phyloP scores from a whole-genome alignment of 768 basidiomycete species.

The Suillus hirtellus region DNA sequence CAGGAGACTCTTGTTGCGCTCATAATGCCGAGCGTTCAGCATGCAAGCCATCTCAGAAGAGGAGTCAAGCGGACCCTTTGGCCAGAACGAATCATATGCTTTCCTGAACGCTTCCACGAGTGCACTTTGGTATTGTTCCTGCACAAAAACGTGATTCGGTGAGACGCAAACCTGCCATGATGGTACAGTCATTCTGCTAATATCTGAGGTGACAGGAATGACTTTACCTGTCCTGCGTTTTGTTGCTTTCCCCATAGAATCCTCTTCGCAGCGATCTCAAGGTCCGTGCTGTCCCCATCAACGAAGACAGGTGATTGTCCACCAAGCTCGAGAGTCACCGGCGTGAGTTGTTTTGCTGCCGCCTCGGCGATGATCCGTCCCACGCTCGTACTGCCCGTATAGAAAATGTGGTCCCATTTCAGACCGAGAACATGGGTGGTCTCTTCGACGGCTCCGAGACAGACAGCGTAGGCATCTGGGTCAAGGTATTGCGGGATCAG shows the following conservation, averaged over 20 bases:
- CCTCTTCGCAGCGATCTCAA: conserved; percentile 53
- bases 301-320: conserved; percentile 43
- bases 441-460: conserved; percentile 44
- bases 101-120: conserved; percentile 44
- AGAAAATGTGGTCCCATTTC: conserved; percentile 20
- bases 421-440: conserved; percentile 31
- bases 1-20: conserved; percentile 49
- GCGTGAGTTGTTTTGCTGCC: conserved; percentile 45
- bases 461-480: conserved; percentile 45
- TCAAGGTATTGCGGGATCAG: conserved; percentile 55
- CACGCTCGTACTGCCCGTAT: conserved; percentile 34
- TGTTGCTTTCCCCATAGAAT: conserved; percentile 60
- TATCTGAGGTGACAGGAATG: not conserved
- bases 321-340: conserved; percentile 41
- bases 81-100: conserved; percentile 46
- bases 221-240: conserved; percentile 59
- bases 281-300: conserved; percentile 37
- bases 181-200: not conserved
- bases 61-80: conserved; percentile 45
- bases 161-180: conserved; percentile 30
- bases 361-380: conserved; percentile 42
- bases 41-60: conserved; percentile 44
- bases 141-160: conserved; percentile 43
- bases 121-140: conserved; percentile 39
- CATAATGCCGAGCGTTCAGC: conserved; percentile 49